These are phyloP conservation scores for Suhomyces anneliseae DNA, from an alignment of 1,139 yeast genomes.

Conservation along the genomic window DNA sequence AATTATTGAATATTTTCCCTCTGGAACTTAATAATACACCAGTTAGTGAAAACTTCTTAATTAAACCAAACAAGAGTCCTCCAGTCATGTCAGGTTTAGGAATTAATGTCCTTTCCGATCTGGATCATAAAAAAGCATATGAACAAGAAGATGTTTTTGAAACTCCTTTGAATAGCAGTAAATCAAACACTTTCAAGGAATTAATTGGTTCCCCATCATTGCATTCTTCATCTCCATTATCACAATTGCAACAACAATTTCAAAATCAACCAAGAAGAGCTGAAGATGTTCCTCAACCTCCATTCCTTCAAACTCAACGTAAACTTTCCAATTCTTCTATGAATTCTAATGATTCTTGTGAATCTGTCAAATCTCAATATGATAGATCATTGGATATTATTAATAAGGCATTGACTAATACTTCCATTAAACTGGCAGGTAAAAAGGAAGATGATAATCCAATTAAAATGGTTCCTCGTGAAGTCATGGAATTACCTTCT, in stretches of 20 bases:
- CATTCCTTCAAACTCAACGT: conserved; percentile 4
- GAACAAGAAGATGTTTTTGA: conserved; percentile 6
- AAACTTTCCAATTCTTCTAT: conserved; percentile 17
- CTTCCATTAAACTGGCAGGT: conserved; percentile 13
- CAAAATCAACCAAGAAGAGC: conserved; percentile 8
- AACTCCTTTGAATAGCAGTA: conserved; percentile 13
- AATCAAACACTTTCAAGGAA: conserved; percentile 21
- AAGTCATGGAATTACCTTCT: conserved; percentile 11
- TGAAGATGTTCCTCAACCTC: conserved; percentile 10
- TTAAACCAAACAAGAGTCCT: conserved; percentile 21
- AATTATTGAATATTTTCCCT: conserved; percentile 34
- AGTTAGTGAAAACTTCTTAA: conserved; percentile 21
- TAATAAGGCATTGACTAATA: conserved; percentile 27
- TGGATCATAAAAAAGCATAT: conserved; percentile 9
- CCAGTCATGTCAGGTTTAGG: conserved; percentile 36
- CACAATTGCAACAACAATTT: conserved; percentile 17
- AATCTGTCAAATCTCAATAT: conserved; percentile 20
- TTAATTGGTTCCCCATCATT: conserved; percentile 24
- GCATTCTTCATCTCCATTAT: conserved; percentile 17
- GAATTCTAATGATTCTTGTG: conserved; percentile 19
- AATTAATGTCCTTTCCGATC: conserved; percentile 30
- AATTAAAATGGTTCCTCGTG: conserved; percentile 15
- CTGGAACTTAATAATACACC: conserved; percentile 28
- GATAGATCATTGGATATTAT: conserved; percentile 30
- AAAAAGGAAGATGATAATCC: conserved; percentile 4